Evolutionary conservation across 2,329 filamentous ascomycete genomes (phyloP), one percentile per base, ranked within the genome.

Genomic region (Xylariales sp.): DNA sequence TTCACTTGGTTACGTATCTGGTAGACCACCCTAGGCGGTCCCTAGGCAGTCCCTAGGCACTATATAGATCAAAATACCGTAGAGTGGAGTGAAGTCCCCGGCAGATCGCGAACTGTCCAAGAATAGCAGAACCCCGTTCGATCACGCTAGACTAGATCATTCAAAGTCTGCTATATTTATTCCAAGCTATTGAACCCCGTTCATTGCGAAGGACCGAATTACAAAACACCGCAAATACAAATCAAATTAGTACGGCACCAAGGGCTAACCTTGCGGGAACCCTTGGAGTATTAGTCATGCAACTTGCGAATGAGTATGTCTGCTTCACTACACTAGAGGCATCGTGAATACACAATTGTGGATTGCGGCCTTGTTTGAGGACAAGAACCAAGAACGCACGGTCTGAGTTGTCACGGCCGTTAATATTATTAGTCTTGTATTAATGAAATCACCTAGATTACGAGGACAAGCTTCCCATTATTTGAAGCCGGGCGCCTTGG

Each of bases 121-220:
- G 60, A 64, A 68, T 56, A 61, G 56, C 34, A 64, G 65, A 61
- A 39, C 34, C 64, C 39, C 46, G 7, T 53, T 61, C 56, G 65
- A 61, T 62, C 61, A 68, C 61, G 61, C 61, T 68, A 68, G 55
- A 60, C 61, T 64, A 60, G 28, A 60, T 60, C 50, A 32, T 48
- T 48, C 45, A 5, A 56, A 60, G 36, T 49, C 48, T 59, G 39
- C 61, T 68, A 68, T 64, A 64, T 64, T 61, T 68, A 23, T 55
- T 61, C 60, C 10, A 36, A 32, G 30, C 55, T 59, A 59, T 23
- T 49, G 16, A 18, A 28, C 30, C 34, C 49, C 32, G 32, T 43
- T 64, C 8, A 28, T 43, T 32, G 3, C 12, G 34, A 46, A 45
- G 10, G 28, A 48, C 50, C 30, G 7, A 53, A 64, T 61, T 57